Evolutionary conservation across 306 rosid genomes (phyloP).

Genomic region (Ormosia emarginata): DNA sequence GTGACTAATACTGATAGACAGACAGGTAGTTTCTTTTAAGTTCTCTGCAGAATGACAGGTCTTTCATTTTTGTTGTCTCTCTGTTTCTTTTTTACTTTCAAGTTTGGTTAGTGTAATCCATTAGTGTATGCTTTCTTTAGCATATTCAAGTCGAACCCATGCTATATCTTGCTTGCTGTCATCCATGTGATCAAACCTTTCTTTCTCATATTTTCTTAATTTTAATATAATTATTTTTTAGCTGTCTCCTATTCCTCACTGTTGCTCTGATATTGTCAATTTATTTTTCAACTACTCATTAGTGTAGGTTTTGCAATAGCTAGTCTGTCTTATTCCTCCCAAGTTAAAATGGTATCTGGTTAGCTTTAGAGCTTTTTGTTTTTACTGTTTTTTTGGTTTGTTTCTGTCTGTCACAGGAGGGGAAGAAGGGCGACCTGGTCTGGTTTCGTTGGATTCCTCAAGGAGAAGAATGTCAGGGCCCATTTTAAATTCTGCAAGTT

Average conservation of each 20-base stretch:
- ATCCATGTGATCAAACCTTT: not conserved
- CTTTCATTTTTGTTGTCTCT: not conserved
- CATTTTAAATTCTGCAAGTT: conserved; percentile 42
- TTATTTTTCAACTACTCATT: not conserved
- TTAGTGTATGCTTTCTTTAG: not conserved
- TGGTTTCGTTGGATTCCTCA: conserved; percentile 58
- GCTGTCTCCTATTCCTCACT: not conserved
- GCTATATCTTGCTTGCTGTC: not conserved
- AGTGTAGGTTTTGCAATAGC: not conserved
- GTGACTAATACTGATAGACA: conserved; percentile 51
- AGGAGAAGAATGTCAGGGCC: conserved; percentile 62
- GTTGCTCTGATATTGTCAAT: not conserved
- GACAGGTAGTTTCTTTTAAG: conserved; percentile 44
- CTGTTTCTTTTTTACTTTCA: not conserved
- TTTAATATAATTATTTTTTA: not conserved
- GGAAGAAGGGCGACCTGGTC: conserved; percentile 69
- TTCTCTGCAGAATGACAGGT: not conserved
- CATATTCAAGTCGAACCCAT: not conserved
- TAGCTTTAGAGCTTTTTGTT: not conserved
- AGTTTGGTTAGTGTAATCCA: not conserved
- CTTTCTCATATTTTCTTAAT: not conserved
- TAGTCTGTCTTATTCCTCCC: not conserved
- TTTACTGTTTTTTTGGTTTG: not conserved
- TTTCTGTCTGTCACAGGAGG: conserved; percentile 37
- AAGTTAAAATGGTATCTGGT: not conserved